These are phyloP conservation scores for Xerocomellus intermedius DNA, from an alignment of 768 basidiomycete genomes.

Conservation along the genomic window DNA sequence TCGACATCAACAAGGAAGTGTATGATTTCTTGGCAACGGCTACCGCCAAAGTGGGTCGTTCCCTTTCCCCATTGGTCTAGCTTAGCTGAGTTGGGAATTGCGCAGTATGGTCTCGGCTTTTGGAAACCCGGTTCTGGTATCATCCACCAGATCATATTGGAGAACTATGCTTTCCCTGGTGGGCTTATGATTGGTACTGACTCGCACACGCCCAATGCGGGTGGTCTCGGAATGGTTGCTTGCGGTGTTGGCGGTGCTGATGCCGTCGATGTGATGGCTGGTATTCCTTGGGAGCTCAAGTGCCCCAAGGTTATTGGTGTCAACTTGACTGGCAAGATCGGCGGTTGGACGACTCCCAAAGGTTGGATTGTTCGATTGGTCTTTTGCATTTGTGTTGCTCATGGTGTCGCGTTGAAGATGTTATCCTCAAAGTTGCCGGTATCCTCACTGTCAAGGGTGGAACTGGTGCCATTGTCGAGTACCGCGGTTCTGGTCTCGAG, in stretches of 20 bases:
- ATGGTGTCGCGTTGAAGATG: conserved; percentile 50
- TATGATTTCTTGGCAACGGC: conserved; percentile 99
- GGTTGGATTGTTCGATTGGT: conserved; percentile 43
- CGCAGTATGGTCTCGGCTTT: conserved; percentile 95
- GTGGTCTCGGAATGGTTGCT: conserved; percentile 98
- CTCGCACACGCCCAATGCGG: conserved; percentile 98
- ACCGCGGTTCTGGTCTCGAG: conserved; percentile 92
- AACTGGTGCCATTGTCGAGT: conserved; percentile 98
- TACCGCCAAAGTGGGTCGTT: conserved; percentile 73
- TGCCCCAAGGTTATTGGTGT: conserved; percentile 99
- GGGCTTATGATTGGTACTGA: conserved; percentile 99
- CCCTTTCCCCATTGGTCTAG: not conserved
- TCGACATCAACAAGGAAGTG: conserved; percentile 95
- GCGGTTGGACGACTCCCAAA: conserved; percentile 98
- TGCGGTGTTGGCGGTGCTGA: conserved; percentile 99
- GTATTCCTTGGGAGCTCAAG: conserved; percentile 98
- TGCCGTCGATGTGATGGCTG: conserved; percentile 99
- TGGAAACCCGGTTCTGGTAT: conserved; percentile 99
- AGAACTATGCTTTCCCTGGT: conserved; percentile 99
- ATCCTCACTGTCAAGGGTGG: conserved; percentile 99
- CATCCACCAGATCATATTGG: conserved; percentile 98
- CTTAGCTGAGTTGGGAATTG: not conserved
- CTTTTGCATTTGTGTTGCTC: not conserved
- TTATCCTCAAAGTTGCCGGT: conserved; percentile 98
- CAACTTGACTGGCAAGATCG: conserved; percentile 90